Evolutionary conservation across 1,284 basidiomycete species (phyloP), one percentile per base, ranked within the genome.

Genomic region (Ustilago shanxiensis): DNA sequence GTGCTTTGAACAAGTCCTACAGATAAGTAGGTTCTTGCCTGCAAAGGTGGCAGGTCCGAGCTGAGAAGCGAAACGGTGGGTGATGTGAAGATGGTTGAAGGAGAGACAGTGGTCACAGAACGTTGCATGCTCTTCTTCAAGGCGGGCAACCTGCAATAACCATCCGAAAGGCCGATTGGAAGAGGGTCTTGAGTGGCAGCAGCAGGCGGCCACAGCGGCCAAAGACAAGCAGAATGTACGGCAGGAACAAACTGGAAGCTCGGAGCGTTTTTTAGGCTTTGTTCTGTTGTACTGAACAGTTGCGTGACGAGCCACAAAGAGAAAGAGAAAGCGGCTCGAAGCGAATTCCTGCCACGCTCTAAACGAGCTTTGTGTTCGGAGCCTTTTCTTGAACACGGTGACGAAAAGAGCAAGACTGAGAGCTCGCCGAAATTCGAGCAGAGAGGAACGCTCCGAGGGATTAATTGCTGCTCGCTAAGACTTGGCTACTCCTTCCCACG

Each of bases 261-360:
- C 60, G 60, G 60, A 56, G 60, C 60, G 45, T 63, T 63, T 63
- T 22, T 44, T n/a, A n/a, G 11, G 41, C 2, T 7, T 20, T 44
- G 41, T n/a, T 44, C 11, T 20, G 1, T n/a, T 20, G 1, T 44
- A n/a, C 18, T 44, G 20, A 3, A n/a, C 41, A 3, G 7, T 26
- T 49, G 45, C 45, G 45, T 49, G 45, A 49, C 16, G 45, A 49
- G 26, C 45, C 5, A n/a, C n/a, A n/a, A 28, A 24, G 26, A 14
- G 24, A 22, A 24, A 6, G 41, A 41, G 18, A 16, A 41, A 5
- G 18, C 14, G 14, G 37, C 18, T 4, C 14, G 6, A 18, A 5
- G 45, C n/a, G 45, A 47, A 47, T 47, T 47, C 45, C 20, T 47
- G 45, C 45, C 16, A 13, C 13, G 28, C 28, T 33, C 50, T 52